Base-by-base conservation (phyloP, 2,329 filamentous ascomycete species). In the Thelonectria discophora region DNA sequence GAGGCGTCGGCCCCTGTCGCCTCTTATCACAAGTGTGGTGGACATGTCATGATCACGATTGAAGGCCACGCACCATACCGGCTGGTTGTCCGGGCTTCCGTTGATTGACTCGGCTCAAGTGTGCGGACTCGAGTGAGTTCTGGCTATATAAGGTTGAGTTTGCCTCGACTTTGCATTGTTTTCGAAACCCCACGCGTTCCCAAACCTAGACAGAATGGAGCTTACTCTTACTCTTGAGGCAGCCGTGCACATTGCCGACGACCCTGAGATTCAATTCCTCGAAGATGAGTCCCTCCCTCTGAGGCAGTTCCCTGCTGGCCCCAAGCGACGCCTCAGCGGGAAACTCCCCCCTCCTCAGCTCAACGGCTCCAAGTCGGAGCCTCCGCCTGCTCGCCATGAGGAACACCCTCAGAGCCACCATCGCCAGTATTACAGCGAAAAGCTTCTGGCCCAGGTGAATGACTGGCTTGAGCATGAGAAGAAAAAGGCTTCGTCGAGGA, bases 401-500 rank as follows among this genome's bases (percentile, higher is more conserved):
- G 75, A 78, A 9, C 60, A 66, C n/a, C 58, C 64, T 8, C 58
- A 69, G 11, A 65, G 71, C 13, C 73, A 76, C 59, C 74, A 72
- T 17, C 74, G 75, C 30, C 75, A 76, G 55, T 78, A 81, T 57
- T 76, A 80, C 51, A 81, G 81, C 54, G 81, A 88, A 67, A 85
- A 82, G 65, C 77, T 96, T 8, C 78, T 95, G 27, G 83, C 88
- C 18, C 92, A 96, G 73, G 88, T 97, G 13, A 84, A 86, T 24
- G 88, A 92, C 66, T 98, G 94, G 94, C 80, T 97, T 40, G 88
- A 94, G 69, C 86, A 89, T 51, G 93, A 97, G 77, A 90, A 89
- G 72, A 78, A 82, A 32, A 87, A 88, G 69, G 83, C 84, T 40
- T 77, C 82, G 10, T 82, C 83, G 52, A 87, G 83, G 72, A 83